Percentiles rank a stretch among this genome's conserved stretches.
Evolutionary conservation across 139 green algal genomes (phyloP).

Genomic region (Chlamydomonas eustigma): DNA sequence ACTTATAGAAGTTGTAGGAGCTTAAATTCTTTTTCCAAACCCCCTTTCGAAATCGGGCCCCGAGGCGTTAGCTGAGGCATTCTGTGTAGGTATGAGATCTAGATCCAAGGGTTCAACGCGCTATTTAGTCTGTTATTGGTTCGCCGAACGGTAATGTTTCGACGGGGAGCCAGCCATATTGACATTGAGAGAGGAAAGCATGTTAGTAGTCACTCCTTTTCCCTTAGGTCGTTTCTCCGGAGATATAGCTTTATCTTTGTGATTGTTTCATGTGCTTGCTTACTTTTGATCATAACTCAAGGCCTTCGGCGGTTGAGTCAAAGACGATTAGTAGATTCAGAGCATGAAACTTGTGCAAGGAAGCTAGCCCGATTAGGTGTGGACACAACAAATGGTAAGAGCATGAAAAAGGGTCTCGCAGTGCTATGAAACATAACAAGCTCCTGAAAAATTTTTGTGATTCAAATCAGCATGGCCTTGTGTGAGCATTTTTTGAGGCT

Average conservation of each 20-base stretch:
- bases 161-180: neutral
- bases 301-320: neutral
- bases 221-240: neutral
- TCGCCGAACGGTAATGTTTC: too few relatives aligned
- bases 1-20: too few relatives aligned
- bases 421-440: too few relatives aligned
- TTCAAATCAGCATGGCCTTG: neutral
- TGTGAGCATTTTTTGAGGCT: neutral
- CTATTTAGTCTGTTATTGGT: too few relatives aligned
- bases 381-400: too few relatives aligned
- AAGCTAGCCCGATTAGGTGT: neutral
- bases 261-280: neutral
- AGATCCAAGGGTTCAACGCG: too few relatives aligned
- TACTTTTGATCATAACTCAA: neutral
- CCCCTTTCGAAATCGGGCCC: too few relatives aligned
- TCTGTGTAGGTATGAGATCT: too few relatives aligned
- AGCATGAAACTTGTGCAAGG: neutral
- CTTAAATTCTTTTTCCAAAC: too few relatives aligned
- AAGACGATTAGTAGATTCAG: neutral
- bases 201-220: neutral
- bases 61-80: too few relatives aligned
- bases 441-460: too few relatives aligned
- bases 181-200: neutral
- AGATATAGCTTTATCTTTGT: neutral
- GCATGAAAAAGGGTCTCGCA: too few relatives aligned